Conservation (phyloP, 441 rosid species). For the Cnidoscolus chayamansa region DNA sequence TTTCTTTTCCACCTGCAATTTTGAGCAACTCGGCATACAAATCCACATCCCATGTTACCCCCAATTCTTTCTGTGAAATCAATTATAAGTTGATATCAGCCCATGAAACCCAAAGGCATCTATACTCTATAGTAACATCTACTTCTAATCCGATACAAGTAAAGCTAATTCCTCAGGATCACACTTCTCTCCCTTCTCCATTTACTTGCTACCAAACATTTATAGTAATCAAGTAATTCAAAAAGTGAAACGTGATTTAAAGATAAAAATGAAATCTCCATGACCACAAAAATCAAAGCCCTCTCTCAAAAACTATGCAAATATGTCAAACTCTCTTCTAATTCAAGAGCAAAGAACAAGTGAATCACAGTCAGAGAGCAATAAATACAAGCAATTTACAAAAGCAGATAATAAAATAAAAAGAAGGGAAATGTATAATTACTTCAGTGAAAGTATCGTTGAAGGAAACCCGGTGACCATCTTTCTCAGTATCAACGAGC, state of each 20-base stretch:
- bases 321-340: background rate
- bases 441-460: slow-evolving; percentile 90
- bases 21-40: slow-evolving; percentile 87
- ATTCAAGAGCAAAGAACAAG: background rate
- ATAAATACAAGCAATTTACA: background rate
- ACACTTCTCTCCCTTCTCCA: background rate
- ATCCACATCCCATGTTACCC: slow-evolving; percentile 87
- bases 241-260: background rate
- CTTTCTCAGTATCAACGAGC: slow-evolving; percentile 93
- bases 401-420: background rate
- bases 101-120: background rate
- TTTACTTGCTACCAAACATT: background rate
- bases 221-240: background rate
- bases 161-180: background rate
- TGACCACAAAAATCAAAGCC: slow-evolving; percentile 4
- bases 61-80: slow-evolving; percentile 59
- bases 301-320: background rate
- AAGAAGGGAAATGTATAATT: background rate
- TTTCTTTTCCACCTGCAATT: slow-evolving; percentile 95
- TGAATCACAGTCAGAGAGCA: too few relatives aligned
- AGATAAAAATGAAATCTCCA: background rate
- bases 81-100: background rate
- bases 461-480: slow-evolving; percentile 91
- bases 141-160: background rate
- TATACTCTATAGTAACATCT: background rate